Base-by-base conservation (phyloP, 2,329 filamentous ascomycete genomes). In the Phyllosticta ampelicida region DNA sequence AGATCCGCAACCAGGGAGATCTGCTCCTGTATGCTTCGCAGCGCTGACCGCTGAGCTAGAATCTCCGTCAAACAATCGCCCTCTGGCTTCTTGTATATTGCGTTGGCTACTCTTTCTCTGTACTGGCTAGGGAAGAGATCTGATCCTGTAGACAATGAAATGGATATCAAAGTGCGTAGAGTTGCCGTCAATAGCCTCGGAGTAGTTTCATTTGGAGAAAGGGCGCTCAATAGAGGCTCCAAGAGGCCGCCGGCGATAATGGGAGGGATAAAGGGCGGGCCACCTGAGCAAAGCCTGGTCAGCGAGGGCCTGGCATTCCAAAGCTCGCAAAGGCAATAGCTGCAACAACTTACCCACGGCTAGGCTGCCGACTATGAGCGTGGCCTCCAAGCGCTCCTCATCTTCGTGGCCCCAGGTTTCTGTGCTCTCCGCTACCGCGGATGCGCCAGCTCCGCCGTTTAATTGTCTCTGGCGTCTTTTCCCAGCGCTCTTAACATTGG, bases 321-420 rank as follows among this genome's bases (percentile, higher is more conserved):
- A 54, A 55, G 20, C 16, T 50, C 51, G 19, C 23, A 19, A 48
- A 11, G 5, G 18, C 51, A 16, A 30, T 16, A 9, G 48, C 6
- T 49, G 36, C 19, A 56, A 19, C 50, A 36, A 64, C 78, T 66
- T 78, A 90, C 91, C 90, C 73, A 87, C 86, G 59, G 90, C 89
- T 67, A 97, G 82, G 70, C 89, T 94, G 52, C 86, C 86, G 36
- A 95, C 76, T n/a, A 96, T 80, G 62, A 95, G 84, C 48, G 91
- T 81, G n/a, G 87, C 86, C 70, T 95, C 89, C 59, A 94, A 76
- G 63, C 84, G 82, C 53, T 86, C 78, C 51, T 82, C 79, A 58
- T 91, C 86, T 60, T 88, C 83, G 10, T 85, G 81, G 2, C 77
- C 78, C 63, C 84, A 72, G 11, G 73, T 68, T 23, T 68, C 61